Evolutionary conservation across 2,329 filamentous ascomycete genomes (phyloP).

Genomic region (Passalora sequoiae): DNA sequence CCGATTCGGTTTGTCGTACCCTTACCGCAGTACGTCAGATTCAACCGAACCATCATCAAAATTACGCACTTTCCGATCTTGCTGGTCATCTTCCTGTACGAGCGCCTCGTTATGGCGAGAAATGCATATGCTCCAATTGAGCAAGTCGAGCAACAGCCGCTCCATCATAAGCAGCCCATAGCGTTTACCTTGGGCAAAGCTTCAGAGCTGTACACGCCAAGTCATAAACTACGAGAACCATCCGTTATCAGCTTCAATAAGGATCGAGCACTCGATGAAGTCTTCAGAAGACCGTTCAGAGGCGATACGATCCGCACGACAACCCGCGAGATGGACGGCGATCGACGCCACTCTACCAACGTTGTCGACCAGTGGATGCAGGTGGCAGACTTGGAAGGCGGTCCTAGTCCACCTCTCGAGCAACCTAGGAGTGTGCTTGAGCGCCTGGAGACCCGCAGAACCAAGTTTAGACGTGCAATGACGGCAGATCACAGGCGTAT

Average conservation of each 20-base stretch:
- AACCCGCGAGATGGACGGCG: slow-evolving; percentile 37
- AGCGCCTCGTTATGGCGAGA: slow-evolving; percentile 70
- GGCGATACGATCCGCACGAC: slow-evolving; percentile 58
- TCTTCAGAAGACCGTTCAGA: slow-evolving; percentile 66
- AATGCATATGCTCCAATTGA: slow-evolving; percentile 78
- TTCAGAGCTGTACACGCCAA: slow-evolving; percentile 66
- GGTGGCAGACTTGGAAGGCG: slow-evolving; percentile 51
- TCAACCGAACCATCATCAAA: slow-evolving; percentile 91
- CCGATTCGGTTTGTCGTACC: slow-evolving; percentile 76
- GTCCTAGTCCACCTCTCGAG: slow-evolving; percentile 54
- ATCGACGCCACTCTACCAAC: slow-evolving; percentile 68
- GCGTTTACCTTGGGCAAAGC: slow-evolving; percentile 30
- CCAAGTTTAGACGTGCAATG: slow-evolving; percentile 49
- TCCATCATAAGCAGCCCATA: slow-evolving; percentile 26
- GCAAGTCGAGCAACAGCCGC: slow-evolving; percentile 63
- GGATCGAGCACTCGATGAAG: slow-evolving; percentile 82
- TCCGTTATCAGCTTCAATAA: slow-evolving; percentile 86
- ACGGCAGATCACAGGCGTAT: slow-evolving; percentile 34
- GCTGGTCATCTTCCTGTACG: slow-evolving; percentile 81
- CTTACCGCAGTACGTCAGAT: slow-evolving; percentile 71
- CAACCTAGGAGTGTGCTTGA: slow-evolving; percentile 56
- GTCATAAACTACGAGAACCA: slow-evolving; percentile 58
- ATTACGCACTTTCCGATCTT: slow-evolving; percentile 82
- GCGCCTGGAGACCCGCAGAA: slow-evolving; percentile 51
- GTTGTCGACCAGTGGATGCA: slow-evolving; percentile 92